Conservation (phyloP, 140 eudicot species). For the Anethum foeniculum region DNA sequence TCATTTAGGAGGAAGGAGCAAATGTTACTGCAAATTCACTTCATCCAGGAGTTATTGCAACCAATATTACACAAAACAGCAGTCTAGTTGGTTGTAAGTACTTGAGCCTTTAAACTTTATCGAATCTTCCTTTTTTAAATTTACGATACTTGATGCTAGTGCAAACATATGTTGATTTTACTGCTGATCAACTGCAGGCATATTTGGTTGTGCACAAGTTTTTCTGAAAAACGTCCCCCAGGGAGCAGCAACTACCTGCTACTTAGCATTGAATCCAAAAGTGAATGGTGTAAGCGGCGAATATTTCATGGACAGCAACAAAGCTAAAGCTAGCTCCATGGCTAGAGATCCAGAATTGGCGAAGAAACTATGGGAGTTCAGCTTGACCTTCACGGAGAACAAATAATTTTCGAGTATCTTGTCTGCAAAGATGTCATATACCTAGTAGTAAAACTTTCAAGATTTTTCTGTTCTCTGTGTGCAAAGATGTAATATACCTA, state of each 20-base stretch:
- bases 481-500: not conserved
- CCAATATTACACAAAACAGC: constrained; percentile 57
- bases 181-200: constrained; percentile 16
- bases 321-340: constrained; percentile 32
- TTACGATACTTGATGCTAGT: not conserved
- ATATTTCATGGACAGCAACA: constrained; percentile 75
- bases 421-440: not conserved
- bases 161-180: not conserved
- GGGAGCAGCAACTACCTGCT: constrained; percentile 92
- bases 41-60: constrained; percentile 77
- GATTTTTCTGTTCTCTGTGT: not conserved
- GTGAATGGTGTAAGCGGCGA: constrained; percentile 75
- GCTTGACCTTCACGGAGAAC: constrained; percentile 45
- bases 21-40: constrained; percentile 76
- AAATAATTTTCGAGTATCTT: constrained; percentile 11
- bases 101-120: not conserved
- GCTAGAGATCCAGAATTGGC: constrained; percentile 65
- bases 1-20: constrained; percentile 58
- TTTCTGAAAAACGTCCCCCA: constrained; percentile 26
- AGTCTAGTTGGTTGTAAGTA: constrained; percentile 43
- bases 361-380: constrained; percentile 85
- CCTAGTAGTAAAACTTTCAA: not conserved
- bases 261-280: constrained; percentile 77
- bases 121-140: not conserved
- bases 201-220: constrained; percentile 7